A percentile compares a stretch with the other conserved stretches of the same genome.
phyloP scores from a whole-genome alignment of 371 early-diverging fungal species.

The Syncephalis plumigaleata region DNA sequence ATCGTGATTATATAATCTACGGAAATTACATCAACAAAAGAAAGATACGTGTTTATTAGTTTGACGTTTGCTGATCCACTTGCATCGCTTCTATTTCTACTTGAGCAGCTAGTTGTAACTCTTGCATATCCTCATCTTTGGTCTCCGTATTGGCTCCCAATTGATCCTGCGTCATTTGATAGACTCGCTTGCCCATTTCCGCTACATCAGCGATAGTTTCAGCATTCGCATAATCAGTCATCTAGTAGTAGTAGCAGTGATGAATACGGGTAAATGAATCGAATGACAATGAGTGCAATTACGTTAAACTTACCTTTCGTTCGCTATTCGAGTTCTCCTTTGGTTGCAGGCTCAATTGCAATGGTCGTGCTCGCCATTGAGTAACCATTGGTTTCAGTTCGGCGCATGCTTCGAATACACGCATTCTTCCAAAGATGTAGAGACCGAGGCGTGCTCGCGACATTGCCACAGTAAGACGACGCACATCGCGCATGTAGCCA shows the following conservation, averaged over 20 bases:
- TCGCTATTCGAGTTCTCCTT: slow-evolving; percentile 26
- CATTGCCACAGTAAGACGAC: slow-evolving; percentile 76
- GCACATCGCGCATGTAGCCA: slow-evolving; percentile 81
- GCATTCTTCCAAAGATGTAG: slow-evolving; percentile 66
- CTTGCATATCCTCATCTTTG: slow-evolving; percentile 4
- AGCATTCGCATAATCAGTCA: slow-evolving; percentile 10
- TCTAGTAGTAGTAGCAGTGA: slow-evolving; percentile 1
- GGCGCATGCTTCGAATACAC: slow-evolving; percentile 54
- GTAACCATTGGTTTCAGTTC: slow-evolving; percentile 54
- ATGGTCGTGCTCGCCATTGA: slow-evolving; percentile 24
- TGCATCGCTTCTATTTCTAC: too few relatives aligned
- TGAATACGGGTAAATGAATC: too few relatives aligned
- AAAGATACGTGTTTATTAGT: too few relatives aligned
- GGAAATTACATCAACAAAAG: too few relatives aligned
- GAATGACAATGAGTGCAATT: neutral
- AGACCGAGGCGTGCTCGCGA: slow-evolving; percentile 86
- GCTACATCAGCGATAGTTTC: slow-evolving; percentile 18
- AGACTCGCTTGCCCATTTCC: slow-evolving; percentile 50
- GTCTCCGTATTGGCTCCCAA: slow-evolving; percentile 25
- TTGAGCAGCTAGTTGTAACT: neutral
- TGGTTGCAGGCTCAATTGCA: slow-evolving; percentile 29
- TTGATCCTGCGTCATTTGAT: slow-evolving; percentile 54
- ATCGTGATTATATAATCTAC: too few relatives aligned
- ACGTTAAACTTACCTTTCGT: slow-evolving; percentile 2
- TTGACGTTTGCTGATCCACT: too few relatives aligned